Percentiles rank a stretch among this genome's conserved stretches.
These are phyloP conservation scores for Clonostachys byssicola DNA, from an alignment of 2,329 filamentous ascomycete genomes.

Conservation along the genomic window DNA sequence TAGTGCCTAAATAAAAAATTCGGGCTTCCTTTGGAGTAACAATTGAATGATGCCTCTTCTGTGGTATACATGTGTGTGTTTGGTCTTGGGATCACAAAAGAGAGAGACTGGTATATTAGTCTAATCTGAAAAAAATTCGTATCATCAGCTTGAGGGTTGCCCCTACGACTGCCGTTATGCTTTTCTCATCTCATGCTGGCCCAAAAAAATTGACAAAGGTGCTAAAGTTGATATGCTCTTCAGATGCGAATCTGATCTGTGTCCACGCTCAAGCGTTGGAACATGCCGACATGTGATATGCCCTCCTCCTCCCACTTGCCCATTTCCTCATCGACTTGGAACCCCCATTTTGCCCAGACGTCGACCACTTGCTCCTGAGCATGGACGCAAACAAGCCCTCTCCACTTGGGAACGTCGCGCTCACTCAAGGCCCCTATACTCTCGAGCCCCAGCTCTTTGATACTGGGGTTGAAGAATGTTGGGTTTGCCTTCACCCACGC, in stretches of 20 bases:
- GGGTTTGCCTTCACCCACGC: constrained; percentile 64
- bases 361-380: constrained; percentile 64
- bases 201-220: neutral
- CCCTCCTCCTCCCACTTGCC: constrained; percentile 81
- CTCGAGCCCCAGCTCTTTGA: constrained; percentile 37
- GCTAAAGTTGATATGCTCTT: neutral
- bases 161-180: neutral
- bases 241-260: constrained; percentile 16
- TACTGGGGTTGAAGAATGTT: constrained; percentile 45
- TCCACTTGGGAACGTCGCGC: constrained; percentile 55
- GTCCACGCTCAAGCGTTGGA: constrained; percentile 36
- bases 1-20: constrained; percentile 37
- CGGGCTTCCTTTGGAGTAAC: constrained; percentile 29
- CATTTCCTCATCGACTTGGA: constrained; percentile 67
- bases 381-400: constrained; percentile 74
- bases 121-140: neutral
- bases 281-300: constrained; percentile 86
- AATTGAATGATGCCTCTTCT: constrained; percentile 17
- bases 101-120: neutral
- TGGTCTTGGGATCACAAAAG: neutral
- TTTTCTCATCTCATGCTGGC: neutral
- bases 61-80: neutral
- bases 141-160: neutral
- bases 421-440: constrained; percentile 30
- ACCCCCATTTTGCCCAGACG: constrained; percentile 70